Base-by-base conservation (phyloP, 1,139 yeast genomes). In the Kodamaea arcana region DNA sequence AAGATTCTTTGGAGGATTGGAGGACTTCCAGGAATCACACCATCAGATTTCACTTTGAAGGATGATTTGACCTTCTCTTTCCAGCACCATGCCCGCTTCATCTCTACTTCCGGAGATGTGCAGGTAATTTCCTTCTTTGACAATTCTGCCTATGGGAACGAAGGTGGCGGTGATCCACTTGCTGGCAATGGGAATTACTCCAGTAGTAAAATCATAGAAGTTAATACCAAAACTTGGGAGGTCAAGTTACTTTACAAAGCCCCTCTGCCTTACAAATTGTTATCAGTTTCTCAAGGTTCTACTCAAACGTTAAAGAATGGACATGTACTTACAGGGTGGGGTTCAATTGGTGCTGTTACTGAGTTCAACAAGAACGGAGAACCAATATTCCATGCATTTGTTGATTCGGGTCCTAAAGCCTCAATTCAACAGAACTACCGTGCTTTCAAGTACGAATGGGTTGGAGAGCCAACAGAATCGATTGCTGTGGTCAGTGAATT, bases 301-400 rank as follows among this genome's bases (percentile, higher is more conserved):
- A 51, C 62, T 1, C 69, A 63, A 37, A 53, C 62, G 2, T 46
- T 65, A 28, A 52, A 54, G n/a, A 52, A 62, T 34, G 66, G 66
- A 5, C 54, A 64, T 34, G 67, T 59, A 14, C 36, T 65, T 24
- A 65, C 62, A 11, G 60, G 59, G 34, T 65, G 70, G 69, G 71
- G 70, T 3, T 58, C 67, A 5, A 57, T 50, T 21, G 69, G 68
- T 14, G 63, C 65, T 4, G 50, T 65, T 4, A 61, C 70, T 8
- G 69, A 65, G 37, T 60, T 48, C 34, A 50, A 53, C 36, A 31
- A 39, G 6, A 43, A 58, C 2, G 65, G 58, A 4, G 46, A 53
- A 12, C 44, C 58, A 7, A 47, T 62, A 11, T 63, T 63, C 49
- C 60, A 60, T 37, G 66, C 71, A 2, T 57, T 48, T 35, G 39